A percentile compares a stretch with the other conserved stretches of the same genome.
Conservation (phyloP, 163 green algal species). For the Prototheca wickerhamii region DNA sequence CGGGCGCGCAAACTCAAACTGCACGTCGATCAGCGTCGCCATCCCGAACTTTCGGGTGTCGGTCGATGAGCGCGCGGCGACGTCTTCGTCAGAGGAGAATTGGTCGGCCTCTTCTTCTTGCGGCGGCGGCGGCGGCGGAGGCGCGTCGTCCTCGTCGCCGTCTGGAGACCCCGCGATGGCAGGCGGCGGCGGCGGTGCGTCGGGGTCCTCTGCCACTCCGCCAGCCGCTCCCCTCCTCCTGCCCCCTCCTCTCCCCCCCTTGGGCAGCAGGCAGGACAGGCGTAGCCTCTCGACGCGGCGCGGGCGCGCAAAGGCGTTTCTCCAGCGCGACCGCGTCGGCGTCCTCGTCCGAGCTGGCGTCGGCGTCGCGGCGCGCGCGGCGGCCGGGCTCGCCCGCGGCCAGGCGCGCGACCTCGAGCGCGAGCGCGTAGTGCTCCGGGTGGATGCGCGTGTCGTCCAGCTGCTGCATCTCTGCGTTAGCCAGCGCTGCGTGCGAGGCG, state of each 20-base stretch:
- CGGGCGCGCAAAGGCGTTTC: conserved; percentile 28
- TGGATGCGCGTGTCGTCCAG: conserved; percentile 76
- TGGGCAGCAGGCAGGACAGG: background rate
- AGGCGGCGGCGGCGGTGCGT: background rate
- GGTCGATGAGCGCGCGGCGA: background rate
- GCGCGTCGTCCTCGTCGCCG: background rate
- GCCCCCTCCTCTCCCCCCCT: conserved; percentile 18
- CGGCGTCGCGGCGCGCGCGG: background rate
- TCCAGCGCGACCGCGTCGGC: conserved; percentile 27
- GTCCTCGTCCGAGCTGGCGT: conserved; percentile 4
- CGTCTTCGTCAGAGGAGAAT: background rate
- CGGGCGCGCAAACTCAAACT: conserved; percentile 48
- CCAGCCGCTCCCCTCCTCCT: conserved; percentile 1
- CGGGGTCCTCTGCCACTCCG: background rate
- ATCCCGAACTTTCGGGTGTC: conserved; percentile 7
- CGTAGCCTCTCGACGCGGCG: conserved; percentile 14
- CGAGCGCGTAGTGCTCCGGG: conserved; percentile 57
- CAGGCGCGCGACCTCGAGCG: conserved; percentile 32
- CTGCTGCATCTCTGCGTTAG: conserved; percentile 37
- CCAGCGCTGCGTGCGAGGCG: background rate
- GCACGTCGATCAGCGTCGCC: conserved; percentile 56
- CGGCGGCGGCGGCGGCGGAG: background rate
- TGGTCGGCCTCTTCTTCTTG: too few relatives aligned
- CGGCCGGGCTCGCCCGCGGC: conserved; percentile 9
- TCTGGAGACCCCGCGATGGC: background rate